Conservation (phyloP, 257 asterid species). For the Solanum verrucosum region DNA sequence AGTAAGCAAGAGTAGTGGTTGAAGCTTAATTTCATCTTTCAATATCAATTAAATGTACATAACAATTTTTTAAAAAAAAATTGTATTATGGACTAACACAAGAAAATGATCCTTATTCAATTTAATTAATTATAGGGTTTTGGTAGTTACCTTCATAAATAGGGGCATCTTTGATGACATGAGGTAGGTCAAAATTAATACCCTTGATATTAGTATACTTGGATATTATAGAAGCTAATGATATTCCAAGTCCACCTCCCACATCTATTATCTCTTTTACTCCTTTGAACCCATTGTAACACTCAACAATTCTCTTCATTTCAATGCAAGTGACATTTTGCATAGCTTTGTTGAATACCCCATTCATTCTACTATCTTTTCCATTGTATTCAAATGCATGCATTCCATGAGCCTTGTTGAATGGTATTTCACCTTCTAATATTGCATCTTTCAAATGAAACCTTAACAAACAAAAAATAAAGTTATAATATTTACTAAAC, state of each 20-base stretch:
- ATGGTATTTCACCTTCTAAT: conserved; percentile 5
- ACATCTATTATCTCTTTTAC: conserved; percentile 13
- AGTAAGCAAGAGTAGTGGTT: neutral
- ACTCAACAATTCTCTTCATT: conserved; percentile 9
- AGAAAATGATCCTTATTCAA: neutral
- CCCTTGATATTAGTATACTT: conserved; percentile 4
- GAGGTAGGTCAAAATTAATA: conserved; percentile 1
- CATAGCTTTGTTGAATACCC: conserved; percentile 12
- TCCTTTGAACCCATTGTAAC: conserved; percentile 12
- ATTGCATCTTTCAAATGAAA: conserved; percentile 1
- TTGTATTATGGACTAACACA: neutral
- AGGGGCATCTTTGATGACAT: neutral
- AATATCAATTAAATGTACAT: neutral
- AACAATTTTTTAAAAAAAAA: too few relatives aligned
- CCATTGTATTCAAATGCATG: conserved; percentile 1
- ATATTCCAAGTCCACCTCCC: conserved; percentile 16
- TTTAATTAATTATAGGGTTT: neutral
- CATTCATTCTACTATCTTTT: conserved; percentile 11
- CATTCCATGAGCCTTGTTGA: conserved; percentile 6
- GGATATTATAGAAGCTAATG: neutral
- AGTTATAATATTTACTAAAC: too few relatives aligned
- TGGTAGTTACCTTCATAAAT: neutral
- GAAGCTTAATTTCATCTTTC: neutral
- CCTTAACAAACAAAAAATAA: too few relatives aligned
- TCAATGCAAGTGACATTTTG: neutral